phyloP scores from a whole-genome alignment of 2,329 filamentous ascomycete species.

The Neoascochyta sp. region DNA sequence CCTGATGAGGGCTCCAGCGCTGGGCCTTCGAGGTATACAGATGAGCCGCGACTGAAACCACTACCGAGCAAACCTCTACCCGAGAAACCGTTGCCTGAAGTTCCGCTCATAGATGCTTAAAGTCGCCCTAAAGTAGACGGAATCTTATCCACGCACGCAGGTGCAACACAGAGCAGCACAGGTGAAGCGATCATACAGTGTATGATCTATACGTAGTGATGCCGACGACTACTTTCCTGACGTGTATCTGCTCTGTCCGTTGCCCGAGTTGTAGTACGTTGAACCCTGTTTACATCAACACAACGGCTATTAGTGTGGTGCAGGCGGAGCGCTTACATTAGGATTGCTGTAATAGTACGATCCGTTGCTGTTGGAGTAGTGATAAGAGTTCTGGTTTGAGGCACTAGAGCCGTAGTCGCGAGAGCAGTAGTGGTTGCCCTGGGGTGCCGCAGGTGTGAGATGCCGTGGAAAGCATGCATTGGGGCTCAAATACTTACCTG shows the following conservation, averaged over 20 bases:
- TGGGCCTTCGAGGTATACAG: constrained; percentile 11
- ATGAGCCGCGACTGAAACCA: constrained; percentile 22
- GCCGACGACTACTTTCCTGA: constrained; percentile 20
- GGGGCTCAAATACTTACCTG: constrained; percentile 15
- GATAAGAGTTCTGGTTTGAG: constrained; percentile 39
- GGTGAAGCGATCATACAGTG: too few relatives aligned
- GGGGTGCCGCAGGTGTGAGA: neutral
- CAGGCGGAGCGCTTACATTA: constrained; percentile 18
- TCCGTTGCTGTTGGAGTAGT: constrained; percentile 39
- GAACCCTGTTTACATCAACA: constrained; percentile 19
- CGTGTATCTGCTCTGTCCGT: constrained; percentile 30
- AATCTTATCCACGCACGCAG: too few relatives aligned
- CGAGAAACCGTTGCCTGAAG: constrained; percentile 33
- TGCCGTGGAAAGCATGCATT: neutral
- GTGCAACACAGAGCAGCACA: too few relatives aligned
- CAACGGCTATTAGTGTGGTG: neutral
- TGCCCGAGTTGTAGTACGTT: constrained; percentile 39
- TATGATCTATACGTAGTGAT: too few relatives aligned
- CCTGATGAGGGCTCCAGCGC: constrained; percentile 16
- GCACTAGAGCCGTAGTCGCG: constrained; percentile 38
- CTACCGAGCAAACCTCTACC: constrained; percentile 32
- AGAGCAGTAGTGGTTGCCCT: constrained; percentile 42
- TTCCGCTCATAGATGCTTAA: constrained; percentile 34
- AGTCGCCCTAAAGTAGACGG: too few relatives aligned
- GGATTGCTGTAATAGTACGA: constrained; percentile 40